A percentile compares a stretch with the other conserved stretches of the same genome.
phyloP scores from a whole-genome alignment of 2,329 filamentous ascomycete species.

The Teratosphaeria epicoccoides region DNA sequence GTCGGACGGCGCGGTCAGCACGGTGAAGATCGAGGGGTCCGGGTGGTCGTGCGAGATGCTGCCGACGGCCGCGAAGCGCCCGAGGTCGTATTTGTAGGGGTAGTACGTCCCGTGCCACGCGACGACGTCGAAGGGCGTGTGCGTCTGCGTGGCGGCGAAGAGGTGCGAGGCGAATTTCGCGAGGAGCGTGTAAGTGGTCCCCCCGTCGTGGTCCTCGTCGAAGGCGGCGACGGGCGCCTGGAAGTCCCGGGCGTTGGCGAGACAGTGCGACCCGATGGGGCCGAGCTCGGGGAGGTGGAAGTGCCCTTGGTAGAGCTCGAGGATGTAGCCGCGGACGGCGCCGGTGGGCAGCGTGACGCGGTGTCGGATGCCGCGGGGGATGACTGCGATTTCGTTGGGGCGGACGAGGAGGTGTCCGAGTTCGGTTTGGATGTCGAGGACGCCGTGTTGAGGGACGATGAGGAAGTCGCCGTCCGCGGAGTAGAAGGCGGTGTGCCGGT shows the following conservation, averaged over 20 bases:
- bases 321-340: conserved; percentile 53
- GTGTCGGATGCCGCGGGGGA: conserved; percentile 56
- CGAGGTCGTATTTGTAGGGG: conserved; percentile 48
- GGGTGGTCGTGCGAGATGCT: conserved; percentile 53
- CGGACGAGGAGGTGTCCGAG: conserved; percentile 54
- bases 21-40: conserved; percentile 57
- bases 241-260: conserved; percentile 58
- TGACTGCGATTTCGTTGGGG: conserved; percentile 57
- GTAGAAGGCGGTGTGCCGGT: conserved; percentile 64
- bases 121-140: conserved; percentile 61
- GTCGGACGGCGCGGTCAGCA: conserved; percentile 52
- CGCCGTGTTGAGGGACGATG: conserved; percentile 55
- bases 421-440: conserved; percentile 58
- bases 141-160: conserved; percentile 50
- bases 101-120: conserved; percentile 64
- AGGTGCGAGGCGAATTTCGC: conserved; percentile 53
- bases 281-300: conserved; percentile 58
- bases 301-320: conserved; percentile 55
- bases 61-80: conserved; percentile 48
- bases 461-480: conserved; percentile 63
- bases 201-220: conserved; percentile 40
- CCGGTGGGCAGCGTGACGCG: conserved; percentile 50
- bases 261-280: conserved; percentile 53
- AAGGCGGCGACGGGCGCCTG: conserved; percentile 50
- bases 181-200: conserved; percentile 45